A percentile compares a stretch with the other conserved stretches of the same genome.
Conservation (phyloP, 768 basidiomycete genomes). For the Gautieria morchelliformis region DNA sequence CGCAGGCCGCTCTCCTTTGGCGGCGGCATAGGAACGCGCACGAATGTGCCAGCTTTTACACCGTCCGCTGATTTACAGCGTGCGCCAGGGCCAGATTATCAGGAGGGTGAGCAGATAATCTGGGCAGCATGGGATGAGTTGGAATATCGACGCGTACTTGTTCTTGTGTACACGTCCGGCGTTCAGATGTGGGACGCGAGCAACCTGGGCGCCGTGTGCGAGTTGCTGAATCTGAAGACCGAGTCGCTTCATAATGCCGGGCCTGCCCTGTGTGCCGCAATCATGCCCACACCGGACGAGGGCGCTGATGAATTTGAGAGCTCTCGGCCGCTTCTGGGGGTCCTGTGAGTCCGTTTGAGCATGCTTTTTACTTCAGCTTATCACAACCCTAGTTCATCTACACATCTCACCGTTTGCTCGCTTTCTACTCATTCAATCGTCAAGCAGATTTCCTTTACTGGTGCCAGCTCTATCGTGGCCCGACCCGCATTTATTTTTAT, state of each 20-base stretch:
- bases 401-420: slow-evolving; percentile 34
- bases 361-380: background rate
- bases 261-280: slow-evolving; percentile 28
- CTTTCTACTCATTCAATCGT: slow-evolving; percentile 39
- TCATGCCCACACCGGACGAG: slow-evolving; percentile 24
- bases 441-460: slow-evolving; percentile 36
- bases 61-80: slow-evolving; percentile 10
- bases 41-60: slow-evolving; percentile 14
- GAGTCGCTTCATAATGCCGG: slow-evolving; percentile 20
- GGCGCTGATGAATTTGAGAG: slow-evolving; percentile 20
- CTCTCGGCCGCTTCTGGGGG: slow-evolving; percentile 27
- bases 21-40: slow-evolving; percentile 26
- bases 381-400: slow-evolving; percentile 8
- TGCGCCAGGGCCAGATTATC: slow-evolving; percentile 12
- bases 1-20: slow-evolving; percentile 42
- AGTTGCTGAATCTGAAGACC: slow-evolving; percentile 41
- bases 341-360: slow-evolving; percentile 21
- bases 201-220: slow-evolving; percentile 38
- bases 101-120: slow-evolving; percentile 26
- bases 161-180: slow-evolving; percentile 43
- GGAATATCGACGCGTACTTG: slow-evolving; percentile 25
- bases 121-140: slow-evolving; percentile 40
- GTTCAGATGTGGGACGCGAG: slow-evolving; percentile 58
- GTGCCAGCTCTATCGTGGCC: slow-evolving; percentile 26
- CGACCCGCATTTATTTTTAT: slow-evolving; percentile 38